A percentile compares a stretch with the other conserved stretches of the same genome.
Evolutionary conservation across 108 stramenopile species (phyloP).

Genomic region (Cyclotella cryptica): DNA sequence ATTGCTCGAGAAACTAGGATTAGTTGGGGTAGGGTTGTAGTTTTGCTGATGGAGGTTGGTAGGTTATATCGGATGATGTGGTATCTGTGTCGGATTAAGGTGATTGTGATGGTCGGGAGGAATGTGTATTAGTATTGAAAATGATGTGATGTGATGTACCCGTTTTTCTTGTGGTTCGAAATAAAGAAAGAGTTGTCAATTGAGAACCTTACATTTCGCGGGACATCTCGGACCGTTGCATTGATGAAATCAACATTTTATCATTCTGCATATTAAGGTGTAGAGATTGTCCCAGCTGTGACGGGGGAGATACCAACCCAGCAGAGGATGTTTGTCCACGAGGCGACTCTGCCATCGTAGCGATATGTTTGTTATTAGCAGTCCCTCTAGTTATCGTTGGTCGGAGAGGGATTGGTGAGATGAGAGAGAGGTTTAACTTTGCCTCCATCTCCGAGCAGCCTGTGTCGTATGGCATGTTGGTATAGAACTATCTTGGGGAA

Average conservation of each 20-base stretch:
- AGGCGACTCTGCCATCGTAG: background rate
- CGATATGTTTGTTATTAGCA: background rate
- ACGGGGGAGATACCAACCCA: too few species aligned
- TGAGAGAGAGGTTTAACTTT: background rate
- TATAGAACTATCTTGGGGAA: too few species aligned
- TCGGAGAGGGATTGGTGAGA: slow-evolving; percentile 4
- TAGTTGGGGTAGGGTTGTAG: slow-evolving; percentile 9
- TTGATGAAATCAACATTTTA: background rate
- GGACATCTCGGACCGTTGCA: slow-evolving; percentile 1
- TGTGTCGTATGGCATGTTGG: too few species aligned
- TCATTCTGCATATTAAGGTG: background rate
- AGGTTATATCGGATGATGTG: slow-evolving; percentile 13
- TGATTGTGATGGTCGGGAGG: background rate
- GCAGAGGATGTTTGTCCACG: too few species aligned
- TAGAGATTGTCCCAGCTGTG: background rate
- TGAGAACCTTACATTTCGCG: background rate
- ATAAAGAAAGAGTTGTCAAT: too few species aligned
- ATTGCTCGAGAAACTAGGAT: slow-evolving; percentile 6
- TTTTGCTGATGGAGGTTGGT: background rate
- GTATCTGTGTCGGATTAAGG: background rate
- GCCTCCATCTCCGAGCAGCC: background rate
- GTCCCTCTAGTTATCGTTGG: background rate
- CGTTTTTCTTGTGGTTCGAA: background rate
- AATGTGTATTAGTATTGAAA: background rate
- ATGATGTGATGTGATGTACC: background rate